Evolutionary conservation across 1,284 basidiomycete genomes (phyloP), one percentile per base, ranked within the genome.

Genomic region (Bjerkandera adusta): DNA sequence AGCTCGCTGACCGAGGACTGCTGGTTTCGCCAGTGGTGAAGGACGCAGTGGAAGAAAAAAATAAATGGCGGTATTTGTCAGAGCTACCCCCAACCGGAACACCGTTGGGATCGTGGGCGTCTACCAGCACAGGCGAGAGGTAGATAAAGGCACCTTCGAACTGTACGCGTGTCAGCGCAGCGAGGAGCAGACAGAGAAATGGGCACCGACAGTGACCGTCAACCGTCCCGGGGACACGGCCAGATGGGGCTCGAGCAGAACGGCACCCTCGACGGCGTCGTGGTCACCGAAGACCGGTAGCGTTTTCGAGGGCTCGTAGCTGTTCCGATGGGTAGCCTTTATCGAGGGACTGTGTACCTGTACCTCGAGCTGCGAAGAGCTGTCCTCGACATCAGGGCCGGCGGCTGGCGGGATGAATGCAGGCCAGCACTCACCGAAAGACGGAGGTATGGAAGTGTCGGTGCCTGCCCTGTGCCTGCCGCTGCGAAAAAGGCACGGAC

Each of bases 111-210:
- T 59, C 56, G 22, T 66, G 61, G 32, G 59, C 55, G 21, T 64
- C 54, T 39, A 60, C 57, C 25, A 63, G 57, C 21, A 25, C 43
- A 15, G 65, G 56, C 20, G 69, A 68, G 41, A 63, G 59, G 58
- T 78, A 82, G n/a, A 69, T 65, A 57, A 87, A 82, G 5, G 70
- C 60, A 10, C 84, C 84, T 66, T 85, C 81, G 49, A 86, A 65
- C 84, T 86, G 55, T 22, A 18, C 24, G 24, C 12, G 29, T 22
- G 16, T 41, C 2, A 47, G 30, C 16, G n/a, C 18, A 27, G 40
- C 10, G 32, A 27, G 25, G 24, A 18, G 15, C 29, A 16, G 18
- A 18, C n/a, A n/a, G 24, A 29, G 5, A 21, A 15, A 6, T 42
- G 27, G 7, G 21, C 16, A 60, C 79, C 54, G 55, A 85, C 83